Base-by-base conservation (phyloP, 208 protist species). In the Trypanosoma mega region DNA sequence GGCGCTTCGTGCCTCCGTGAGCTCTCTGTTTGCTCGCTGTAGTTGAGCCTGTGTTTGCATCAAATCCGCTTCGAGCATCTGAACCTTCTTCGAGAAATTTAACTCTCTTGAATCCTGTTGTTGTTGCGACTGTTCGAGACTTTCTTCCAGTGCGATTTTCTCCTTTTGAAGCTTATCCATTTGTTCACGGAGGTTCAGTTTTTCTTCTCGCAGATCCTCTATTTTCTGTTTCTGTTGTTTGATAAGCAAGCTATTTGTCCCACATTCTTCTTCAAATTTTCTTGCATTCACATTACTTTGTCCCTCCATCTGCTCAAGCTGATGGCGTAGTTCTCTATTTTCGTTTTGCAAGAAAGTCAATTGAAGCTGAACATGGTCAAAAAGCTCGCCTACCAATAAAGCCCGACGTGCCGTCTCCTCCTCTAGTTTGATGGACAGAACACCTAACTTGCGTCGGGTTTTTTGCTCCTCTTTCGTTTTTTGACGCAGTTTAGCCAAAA, bases 361-460 rank as follows among this genome's bases (percentile, higher is more conserved):
- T 26, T 65, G 23, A 11, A 58, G 37, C 9, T 47, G 39, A 30
- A 72, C 59, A 21, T 65, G 23, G 8, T 59, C 18, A 21, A 69
- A 23, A 29, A 70, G 34, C 26, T 24, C 34, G 20, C 61, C 45
- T 1, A 60, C 33, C 0, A 24, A 16, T 24, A 30, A 16, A 24
- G 11, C 27, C 5, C 52, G 51, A 18, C 63, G 51, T 4, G 37
- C 52, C 1, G 72, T 62, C 33, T 72, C 34, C 18, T 58, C 57
- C 51, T 82, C 80, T 12, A 87, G 41, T n/a, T 66, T 50, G 16
- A 76, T 67, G 20, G 76, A 30, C 50, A 70, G 48, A 7, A 69
- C 39, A 20, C 62, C 64, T 21, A 52, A 46, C 45, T 39, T 68
- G 12, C 51, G 53, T 47, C 45, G 49, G 5, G 49, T 37, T 39